phyloP scores from a whole-genome alignment of 2,329 filamentous ascomycete species.

The Chaetomiaceae sp. region DNA sequence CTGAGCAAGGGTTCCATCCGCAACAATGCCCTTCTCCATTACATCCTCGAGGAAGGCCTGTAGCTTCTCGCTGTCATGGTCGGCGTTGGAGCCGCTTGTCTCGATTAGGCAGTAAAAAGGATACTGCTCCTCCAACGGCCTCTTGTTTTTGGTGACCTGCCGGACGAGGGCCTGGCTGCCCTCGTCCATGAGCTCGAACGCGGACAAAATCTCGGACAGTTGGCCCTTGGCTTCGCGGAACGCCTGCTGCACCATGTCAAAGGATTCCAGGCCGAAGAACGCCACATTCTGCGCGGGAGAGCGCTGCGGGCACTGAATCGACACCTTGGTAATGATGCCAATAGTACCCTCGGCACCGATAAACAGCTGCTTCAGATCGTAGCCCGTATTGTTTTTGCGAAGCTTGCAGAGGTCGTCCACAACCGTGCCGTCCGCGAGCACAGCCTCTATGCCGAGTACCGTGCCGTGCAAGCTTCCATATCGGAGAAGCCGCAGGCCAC shows the following conservation, averaged over 20 bases:
- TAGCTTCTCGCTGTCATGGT: conserved; percentile 91
- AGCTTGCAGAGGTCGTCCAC: conserved; percentile 83
- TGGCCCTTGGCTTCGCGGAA: conserved; percentile 87
- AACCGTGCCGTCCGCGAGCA: conserved; percentile 88
- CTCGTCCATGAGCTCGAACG: conserved; percentile 95
- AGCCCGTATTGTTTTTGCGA: conserved; percentile 98
- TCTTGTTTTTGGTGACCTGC: conserved; percentile 68
- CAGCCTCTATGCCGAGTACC: conserved; percentile 87
- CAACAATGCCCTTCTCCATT: conserved; percentile 80
- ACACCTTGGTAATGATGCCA: conserved; percentile 86
- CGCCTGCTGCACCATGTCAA: conserved; percentile 79
- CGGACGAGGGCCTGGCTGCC: conserved; percentile 74
- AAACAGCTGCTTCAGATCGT: conserved; percentile 94
- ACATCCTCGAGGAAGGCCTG: conserved; percentile 87
- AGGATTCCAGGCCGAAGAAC: conserved; percentile 86
- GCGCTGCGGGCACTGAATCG: conserved; percentile 82
- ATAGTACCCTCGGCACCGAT: conserved; percentile 94
- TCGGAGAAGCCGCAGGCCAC: conserved; percentile 79
- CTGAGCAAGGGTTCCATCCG: conserved; percentile 87
- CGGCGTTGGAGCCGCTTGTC: conserved; percentile 89
- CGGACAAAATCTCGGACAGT: conserved; percentile 90
- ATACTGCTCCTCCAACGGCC: conserved; percentile 76
- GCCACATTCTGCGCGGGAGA: conserved; percentile 90
- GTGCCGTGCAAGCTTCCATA: conserved; percentile 94
- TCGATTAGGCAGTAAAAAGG: conserved; percentile 97